Base-by-base conservation (phyloP, 164 flowering plant genomes). In the Magnolia officinalis region DNA sequence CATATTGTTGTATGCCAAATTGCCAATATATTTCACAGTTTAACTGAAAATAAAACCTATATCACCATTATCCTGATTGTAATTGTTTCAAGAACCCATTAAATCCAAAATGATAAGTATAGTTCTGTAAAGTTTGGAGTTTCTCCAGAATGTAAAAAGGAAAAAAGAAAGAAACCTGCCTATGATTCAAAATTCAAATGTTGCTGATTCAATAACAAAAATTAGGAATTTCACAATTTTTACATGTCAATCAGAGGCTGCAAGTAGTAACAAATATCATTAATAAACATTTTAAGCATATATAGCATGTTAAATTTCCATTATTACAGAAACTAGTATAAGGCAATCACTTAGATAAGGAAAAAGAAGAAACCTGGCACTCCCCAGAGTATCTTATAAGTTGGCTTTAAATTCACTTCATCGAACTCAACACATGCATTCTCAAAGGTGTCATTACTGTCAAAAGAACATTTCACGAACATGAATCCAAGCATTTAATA, bases 391-490 rank as follows among this genome's bases (percentile, higher is more conserved):
- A 93, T 89, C 84, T 84, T 95, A 79, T 91, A 95, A 37, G 98
- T 93, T 74, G 98, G 98, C 86, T 88, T 95, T 80, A 95, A 79
- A 29, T 91, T 86, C 77, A 87, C 89, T 78, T 95, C 98, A 84
- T 93, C 98, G 77, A 93, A 95, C 82, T 95, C 98, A 95, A 95
- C 90, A 75, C 93, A 93, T 65, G 98, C 98, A 88, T 95, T 95
- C 82, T 95, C 98, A 81, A 95, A 91, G 58, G 86, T 85, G 63
- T 78, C 79, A 79, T 90, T 90, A 81, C 97, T 95, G 92, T 63
- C 78, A 71, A 70, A 71, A 75, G 58, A 75, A 10, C 50, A 23
- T 49, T 6, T 75, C 69, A 70, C 58, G 76, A 74, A 69, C 63
- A 73, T 75, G 67, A 75, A 59, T 8, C 20, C 51, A 37, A 24